Conservation (phyloP, 345 rosid genomes). For the Iberis pinnata region DNA sequence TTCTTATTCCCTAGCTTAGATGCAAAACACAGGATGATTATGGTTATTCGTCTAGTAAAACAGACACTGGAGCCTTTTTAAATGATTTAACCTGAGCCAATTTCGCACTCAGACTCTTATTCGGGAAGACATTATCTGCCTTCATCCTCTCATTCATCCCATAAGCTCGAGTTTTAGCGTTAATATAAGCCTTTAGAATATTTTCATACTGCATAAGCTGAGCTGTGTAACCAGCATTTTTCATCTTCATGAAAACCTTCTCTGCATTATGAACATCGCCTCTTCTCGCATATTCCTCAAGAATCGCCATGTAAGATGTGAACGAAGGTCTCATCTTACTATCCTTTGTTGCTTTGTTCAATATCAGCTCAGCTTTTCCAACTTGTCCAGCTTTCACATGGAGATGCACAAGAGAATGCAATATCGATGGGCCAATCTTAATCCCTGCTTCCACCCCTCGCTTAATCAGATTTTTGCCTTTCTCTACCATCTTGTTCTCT, state of each 20-base stretch:
- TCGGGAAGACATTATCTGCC: conserved; percentile 75
- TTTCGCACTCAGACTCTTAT: conserved; percentile 40
- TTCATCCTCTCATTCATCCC: conserved; percentile 79
- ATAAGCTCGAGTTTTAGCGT: conserved; percentile 63
- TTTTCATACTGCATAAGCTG: conserved; percentile 50
- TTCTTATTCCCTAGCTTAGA: neutral
- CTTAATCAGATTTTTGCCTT: conserved; percentile 65
- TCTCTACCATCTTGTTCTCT: conserved; percentile 57
- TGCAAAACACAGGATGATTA: no score
- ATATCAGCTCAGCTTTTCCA: conserved; percentile 65
- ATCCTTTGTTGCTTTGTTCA: conserved; percentile 51
- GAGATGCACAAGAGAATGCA: conserved; percentile 76
- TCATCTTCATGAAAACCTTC: conserved; percentile 68
- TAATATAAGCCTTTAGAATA: conserved; percentile 48
- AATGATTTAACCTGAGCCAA: conserved; percentile 56
- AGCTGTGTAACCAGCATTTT: conserved; percentile 50
- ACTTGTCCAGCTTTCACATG: conserved; percentile 68
- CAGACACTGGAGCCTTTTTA: conserved; percentile 35
- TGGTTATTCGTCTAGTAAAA: no score
- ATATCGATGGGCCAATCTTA: conserved; percentile 54
- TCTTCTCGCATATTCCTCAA: conserved; percentile 56
- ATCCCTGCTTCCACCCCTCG: conserved; percentile 57
- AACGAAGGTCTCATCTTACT: conserved; percentile 53
- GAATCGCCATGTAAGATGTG: conserved; percentile 47
- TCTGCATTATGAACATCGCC: conserved; percentile 86